Conservation (phyloP, 768 basidiomycete genomes). For the Sporobolomyces phaffii region DNA sequence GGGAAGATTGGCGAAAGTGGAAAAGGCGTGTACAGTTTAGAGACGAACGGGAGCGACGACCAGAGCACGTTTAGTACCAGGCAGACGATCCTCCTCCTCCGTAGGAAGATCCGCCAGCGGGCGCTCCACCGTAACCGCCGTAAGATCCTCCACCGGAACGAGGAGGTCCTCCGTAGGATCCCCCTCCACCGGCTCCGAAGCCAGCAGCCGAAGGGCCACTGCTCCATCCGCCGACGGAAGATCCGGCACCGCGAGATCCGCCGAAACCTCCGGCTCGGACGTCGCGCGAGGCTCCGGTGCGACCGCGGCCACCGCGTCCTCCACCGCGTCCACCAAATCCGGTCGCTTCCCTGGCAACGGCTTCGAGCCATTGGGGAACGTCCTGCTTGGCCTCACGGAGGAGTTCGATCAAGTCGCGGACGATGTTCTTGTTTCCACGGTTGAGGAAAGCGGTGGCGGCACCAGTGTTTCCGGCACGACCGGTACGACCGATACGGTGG, state of each 20-base stretch:
- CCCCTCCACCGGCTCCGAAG: background rate
- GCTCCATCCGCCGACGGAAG: slow-evolving; percentile 1
- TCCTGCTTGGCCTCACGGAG: slow-evolving; percentile 95
- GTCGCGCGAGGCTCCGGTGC: slow-evolving; percentile 50
- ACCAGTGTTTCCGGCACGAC: slow-evolving; percentile 97
- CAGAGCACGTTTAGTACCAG: slow-evolving; percentile 19
- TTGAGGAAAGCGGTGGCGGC: slow-evolving; percentile 81
- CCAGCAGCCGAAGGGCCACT: background rate
- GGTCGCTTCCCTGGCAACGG: slow-evolving; percentile 66
- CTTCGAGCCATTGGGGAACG: slow-evolving; percentile 82
- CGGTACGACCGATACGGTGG: slow-evolving; percentile 59
- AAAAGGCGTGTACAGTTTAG: too few relatives aligned
- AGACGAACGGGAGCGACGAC: too few relatives aligned
- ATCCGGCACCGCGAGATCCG: slow-evolving; percentile 1
- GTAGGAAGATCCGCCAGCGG: slow-evolving; percentile 6
- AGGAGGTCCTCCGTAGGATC: slow-evolving; percentile 24
- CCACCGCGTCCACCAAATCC: slow-evolving; percentile 48
- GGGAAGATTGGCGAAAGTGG: too few relatives aligned
- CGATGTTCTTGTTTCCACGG: slow-evolving; percentile 52
- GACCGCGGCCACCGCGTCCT: slow-evolving; percentile 55
- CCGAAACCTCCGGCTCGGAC: slow-evolving; percentile 44
- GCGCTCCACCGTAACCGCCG: slow-evolving; percentile 12
- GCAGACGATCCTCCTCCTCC: slow-evolving; percentile 30
- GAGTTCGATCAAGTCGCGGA: slow-evolving; percentile 82
- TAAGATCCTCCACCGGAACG: slow-evolving; percentile 27